Base-by-base conservation (phyloP, 2,329 filamentous ascomycete genomes). In the Colletotrichum incanum region DNA sequence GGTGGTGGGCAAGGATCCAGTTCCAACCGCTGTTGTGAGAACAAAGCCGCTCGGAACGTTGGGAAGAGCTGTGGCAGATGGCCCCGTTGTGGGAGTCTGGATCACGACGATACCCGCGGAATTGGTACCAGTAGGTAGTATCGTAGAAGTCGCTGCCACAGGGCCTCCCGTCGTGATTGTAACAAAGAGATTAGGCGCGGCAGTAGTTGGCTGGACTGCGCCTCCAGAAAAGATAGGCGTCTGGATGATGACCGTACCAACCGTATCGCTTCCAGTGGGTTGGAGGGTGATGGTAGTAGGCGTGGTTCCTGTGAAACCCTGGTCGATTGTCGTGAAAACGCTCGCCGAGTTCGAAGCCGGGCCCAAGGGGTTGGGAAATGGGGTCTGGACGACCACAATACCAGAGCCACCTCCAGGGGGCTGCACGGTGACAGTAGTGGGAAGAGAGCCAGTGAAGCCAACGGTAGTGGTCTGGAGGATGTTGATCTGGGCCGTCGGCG, bases 301-400 rank as follows among this genome's bases (percentile, higher is more conserved):
- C 7, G n/a, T 43, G 41, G 61, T 39, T 11, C 71, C 71, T 20
- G 60, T 66, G 49, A 61, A 73, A 8, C 67, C 71, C 31, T 71
- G 60, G 12, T 50, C 41, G 31, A 52, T 56, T 9, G 55, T 73
- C 12, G 65, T 72, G 47, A 72, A 73, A 34, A 49, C 23, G 28
- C n/a, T 45, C 4, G 55, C 71, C 20, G 45, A 12, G 5, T 26
- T 37, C 18, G 54, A 54, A 12, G 47, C 54, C 5, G 47, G 28
- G 16, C 16, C 43, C 45, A 31, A 26, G 4, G 69, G 59, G 28
- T 37, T 61, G 9, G 61, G 23, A 47, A 66, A 62, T 0, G 71
- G 71, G n/a, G 71, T 71, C 41, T 73, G 52, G 37, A 73, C 62
- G 37, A 73, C 67, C 41, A 73, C 71, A n/a, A 71, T 56, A 49